Evolutionary conservation across 441 rosid genomes (phyloP).

Genomic region (Gossypium davidsonii): DNA sequence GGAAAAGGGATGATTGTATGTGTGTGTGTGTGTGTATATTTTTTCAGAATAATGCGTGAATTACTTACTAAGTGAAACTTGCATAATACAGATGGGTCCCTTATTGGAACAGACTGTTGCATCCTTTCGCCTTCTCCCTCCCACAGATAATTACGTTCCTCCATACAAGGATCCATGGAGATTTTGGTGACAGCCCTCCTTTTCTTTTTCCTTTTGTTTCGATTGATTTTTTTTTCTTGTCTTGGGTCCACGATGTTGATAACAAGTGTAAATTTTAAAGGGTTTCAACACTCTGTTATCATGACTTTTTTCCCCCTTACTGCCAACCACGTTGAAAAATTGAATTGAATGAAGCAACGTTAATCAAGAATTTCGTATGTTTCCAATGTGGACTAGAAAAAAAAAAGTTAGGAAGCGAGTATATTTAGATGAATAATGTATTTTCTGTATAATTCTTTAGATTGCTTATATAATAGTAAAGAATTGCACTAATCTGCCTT

Average conservation of each 20-base stretch:
- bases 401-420: neutral
- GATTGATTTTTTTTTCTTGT: neutral
- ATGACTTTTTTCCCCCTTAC: neutral
- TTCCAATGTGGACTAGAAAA: neutral
- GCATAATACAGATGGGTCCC: constrained; percentile 70
- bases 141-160: constrained; percentile 74
- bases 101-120: constrained; percentile 50
- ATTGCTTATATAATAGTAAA: neutral
- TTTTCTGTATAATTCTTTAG: neutral
- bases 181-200: constrained; percentile 58
- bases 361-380: neutral
- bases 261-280: neutral
- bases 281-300: constrained; percentile 1
- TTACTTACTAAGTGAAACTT: constrained; percentile 3
- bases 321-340: neutral
- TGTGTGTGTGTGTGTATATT: too few relatives aligned
- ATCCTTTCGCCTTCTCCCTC: constrained; percentile 73
- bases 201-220: neutral
- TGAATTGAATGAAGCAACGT: neutral
- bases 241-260: neutral
- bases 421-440: neutral
- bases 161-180: constrained; percentile 98
- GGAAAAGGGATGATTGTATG: neutral
- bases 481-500: neutral
- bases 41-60: neutral